These are phyloP conservation scores for Rubia balearica DNA, from an alignment of 305 asterid species.

Conservation along the genomic window DNA sequence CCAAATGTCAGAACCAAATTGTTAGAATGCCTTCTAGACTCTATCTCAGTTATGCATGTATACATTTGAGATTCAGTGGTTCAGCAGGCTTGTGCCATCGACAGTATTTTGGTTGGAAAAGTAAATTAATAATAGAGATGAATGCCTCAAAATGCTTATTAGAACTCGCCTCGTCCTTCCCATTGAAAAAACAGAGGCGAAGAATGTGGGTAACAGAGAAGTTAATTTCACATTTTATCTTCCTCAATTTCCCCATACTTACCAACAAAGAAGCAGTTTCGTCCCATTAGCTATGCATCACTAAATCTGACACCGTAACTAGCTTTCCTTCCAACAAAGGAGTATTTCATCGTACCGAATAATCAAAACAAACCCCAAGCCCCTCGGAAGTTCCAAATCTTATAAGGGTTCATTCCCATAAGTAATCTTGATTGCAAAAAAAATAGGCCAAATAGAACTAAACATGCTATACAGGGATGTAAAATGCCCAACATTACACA, in stretches of 20 bases:
- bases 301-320: neutral
- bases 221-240: too few relatives aligned
- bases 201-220: neutral
- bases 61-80: too few relatives aligned
- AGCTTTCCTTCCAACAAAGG: neutral
- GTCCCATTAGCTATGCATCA: neutral
- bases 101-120: too few relatives aligned
- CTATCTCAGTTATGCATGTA: neutral
- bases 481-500: constrained; percentile 25
- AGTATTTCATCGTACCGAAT: neutral
- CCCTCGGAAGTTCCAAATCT: neutral
- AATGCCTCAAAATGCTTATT: neutral
- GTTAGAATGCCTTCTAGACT: neutral
- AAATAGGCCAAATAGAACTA: neutral
- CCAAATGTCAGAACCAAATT: neutral
- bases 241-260: neutral
- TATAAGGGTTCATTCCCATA: too few relatives aligned
- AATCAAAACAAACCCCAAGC: too few relatives aligned
- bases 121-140: neutral
- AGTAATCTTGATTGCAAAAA: neutral
- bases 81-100: too few relatives aligned
- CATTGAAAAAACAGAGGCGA: neutral
- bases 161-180: neutral
- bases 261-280: neutral
- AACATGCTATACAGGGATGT: constrained; percentile 58